Base-by-base conservation (phyloP, 78 protist genomes). In the Cavenderia fasciculata region DNA sequence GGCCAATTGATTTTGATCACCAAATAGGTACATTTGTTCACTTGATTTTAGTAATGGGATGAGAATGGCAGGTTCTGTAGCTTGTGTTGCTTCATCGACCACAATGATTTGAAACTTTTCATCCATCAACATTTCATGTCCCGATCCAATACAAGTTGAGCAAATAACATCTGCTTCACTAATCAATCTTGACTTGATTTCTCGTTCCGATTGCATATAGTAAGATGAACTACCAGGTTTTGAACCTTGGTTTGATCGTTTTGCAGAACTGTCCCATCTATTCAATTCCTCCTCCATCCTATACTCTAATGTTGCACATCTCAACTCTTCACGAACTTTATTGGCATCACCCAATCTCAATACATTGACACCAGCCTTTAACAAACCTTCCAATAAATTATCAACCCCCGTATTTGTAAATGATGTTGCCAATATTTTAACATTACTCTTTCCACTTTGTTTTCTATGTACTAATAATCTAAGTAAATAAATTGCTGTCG, bases 71-170 rank as follows among this genome's bases (percentile, higher is more conserved):
- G 96, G 74, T 69, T 94, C 96, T 4, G 85, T 75, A 41, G 94
- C 92, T 66, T 94, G 96, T 10, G 92, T 23, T 31, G 96, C 89
- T 49, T 94, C 96, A 84, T 94, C 96, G 18, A 94, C 41, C n/a
- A 94, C 66, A n/a, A 88, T 88, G 33, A 56, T 34, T 4, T 54
- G 70, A 49, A 71, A 94, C 41, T 11, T 61, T 38, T 23, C 18
- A 2, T 85, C 52, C 4, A 51, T 51, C 23, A 86, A 52, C 14
- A 78, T 68, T 16, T 31, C 76, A 21, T 59, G 19, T 2, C 96
- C 96, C 7, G 90, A 44, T 33, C 90, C 74, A 19, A 94, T 79
- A 75, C 96, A 94, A 36, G 96, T 75, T 38, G 76, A 29, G 51
- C 93, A 88, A 18, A 94, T 78, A 1, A 94, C 96, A 23, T 72